Evolutionary conservation across 2,329 filamentous ascomycete species (phyloP), one percentile per base, ranked within the genome.

Genomic region (Stemphylium lycopersici): DNA sequence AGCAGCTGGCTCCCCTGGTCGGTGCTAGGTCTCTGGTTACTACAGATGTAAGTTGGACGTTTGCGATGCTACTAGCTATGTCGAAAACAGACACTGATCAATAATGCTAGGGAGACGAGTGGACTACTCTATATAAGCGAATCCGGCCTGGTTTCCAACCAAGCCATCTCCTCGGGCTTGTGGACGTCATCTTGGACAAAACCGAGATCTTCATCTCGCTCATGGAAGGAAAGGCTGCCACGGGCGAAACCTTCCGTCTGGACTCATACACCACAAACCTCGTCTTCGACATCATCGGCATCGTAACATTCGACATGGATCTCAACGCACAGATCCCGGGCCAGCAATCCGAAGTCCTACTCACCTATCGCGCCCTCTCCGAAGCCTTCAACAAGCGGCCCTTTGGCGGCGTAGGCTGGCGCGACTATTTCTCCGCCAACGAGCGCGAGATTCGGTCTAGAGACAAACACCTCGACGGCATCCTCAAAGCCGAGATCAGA

Each of bases 101-200:
- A 1, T 11, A 20, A 16, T 2, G 2, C 8, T 24, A 47, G 44
- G 44, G 44, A 3, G 44, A 47, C 11, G 44, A 47, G 18, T 47
- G 44, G 34, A 47, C 7, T 15, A 20, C 34, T 2, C 16, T 47
- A 1, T 47, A 47, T 5, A 64, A 64, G 33, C 43, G 61, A 7
- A 62, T 64, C 16, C 55, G 51, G 0, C 61, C 61, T 6, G 61
- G 59, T 2, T 62, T 64, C 20, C 49, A 55, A 31, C 59, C 59
- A 2, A 41, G 50, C 2, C 59, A 64, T 43, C 55, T 64, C 3
- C 51, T 62, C 12, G 40, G 34, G 10, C 47, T 62, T 4, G 59
- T 64, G 1, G 39, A 52, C 6, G 49, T 58, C 24, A 68, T 74
- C 15, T 42, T 74, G 0, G 68, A 74, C 12, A 68, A 73, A 37